Conservation (phyloP, 1,284 basidiomycete species). For the Psilocybe mexicana region DNA sequence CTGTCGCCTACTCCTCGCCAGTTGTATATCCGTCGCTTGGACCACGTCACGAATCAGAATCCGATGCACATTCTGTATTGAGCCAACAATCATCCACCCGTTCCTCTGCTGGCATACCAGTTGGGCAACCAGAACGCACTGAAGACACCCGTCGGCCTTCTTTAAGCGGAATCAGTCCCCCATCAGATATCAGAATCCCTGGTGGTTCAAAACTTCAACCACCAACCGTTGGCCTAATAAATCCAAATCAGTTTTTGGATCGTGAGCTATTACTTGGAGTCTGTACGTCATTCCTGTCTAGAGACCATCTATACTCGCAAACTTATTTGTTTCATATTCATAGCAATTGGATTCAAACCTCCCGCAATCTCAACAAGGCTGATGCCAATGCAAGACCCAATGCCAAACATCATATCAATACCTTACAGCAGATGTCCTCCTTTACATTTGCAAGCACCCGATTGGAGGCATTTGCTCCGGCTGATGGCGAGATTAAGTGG, state of each 20-base stretch:
- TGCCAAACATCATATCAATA: slow-evolving; percentile 72
- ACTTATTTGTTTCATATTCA: slow-evolving; percentile 19
- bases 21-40: slow-evolving; percentile 19
- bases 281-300: slow-evolving; percentile 48
- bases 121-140: not conserved
- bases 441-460: slow-evolving; percentile 70
- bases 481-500: slow-evolving; percentile 70
- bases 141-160: not conserved
- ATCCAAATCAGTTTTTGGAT: slow-evolving; percentile 62
- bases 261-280: slow-evolving; percentile 60
- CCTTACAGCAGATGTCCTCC: slow-evolving; percentile 67
- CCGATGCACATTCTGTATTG: slow-evolving; percentile 17
- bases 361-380: slow-evolving; percentile 54
- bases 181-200: not conserved
- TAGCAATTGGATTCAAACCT: slow-evolving; percentile 63
- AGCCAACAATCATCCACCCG: slow-evolving; percentile 20
- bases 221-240: slow-evolving; percentile 24
- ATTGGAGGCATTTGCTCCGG: slow-evolving; percentile 70
- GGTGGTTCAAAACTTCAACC: slow-evolving; percentile 4
- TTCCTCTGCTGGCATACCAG: slow-evolving; percentile 9
- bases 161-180: not conserved
- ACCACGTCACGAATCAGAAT: slow-evolving; percentile 16
- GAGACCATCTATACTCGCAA: not conserved
- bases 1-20: slow-evolving; percentile 2
- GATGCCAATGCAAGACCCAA: slow-evolving; percentile 47